Evolutionary conservation across 2,329 filamentous ascomycete species (phyloP), one percentile per base, ranked within the genome.

Genomic region (Calonectria pseudoturangicola): DNA sequence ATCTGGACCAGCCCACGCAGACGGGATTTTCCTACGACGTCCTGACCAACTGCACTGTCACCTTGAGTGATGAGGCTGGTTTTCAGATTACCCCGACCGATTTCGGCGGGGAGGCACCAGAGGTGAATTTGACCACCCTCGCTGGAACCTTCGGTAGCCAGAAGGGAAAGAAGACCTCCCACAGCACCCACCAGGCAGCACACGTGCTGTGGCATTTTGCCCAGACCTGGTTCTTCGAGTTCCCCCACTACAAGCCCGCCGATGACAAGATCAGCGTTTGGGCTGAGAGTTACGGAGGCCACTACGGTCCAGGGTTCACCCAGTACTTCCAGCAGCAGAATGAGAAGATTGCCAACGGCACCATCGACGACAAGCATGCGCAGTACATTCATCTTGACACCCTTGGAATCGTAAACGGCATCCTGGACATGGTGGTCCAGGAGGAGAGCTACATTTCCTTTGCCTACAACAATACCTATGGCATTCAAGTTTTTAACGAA

Each of bases 401-500:
- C 0, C 83, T 95, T 0, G 92, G 93, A 41, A 93, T 95, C 73
- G 86, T 94, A 72, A 94, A 95, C 81, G 93, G 93, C 15, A 89
- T 92, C 73, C 85, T 95, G 27, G 93, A 95, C 79, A 86, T 89
- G 68, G 79, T 91, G 5, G 85, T 92, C 1, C 92, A 94, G 81
- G 86, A 86, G 18, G 87, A 89, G 16, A 89, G 84, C 73, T 91
- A 89, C 75, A 87, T 91, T 2, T 79, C 83, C 15, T 92, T 92
- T 80, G 89, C 89, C 1, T 87, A 88, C 73, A 91, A 91, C 80
- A 93, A 93, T 73, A 83, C 81, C 0, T 95, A 93, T 79, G 90
- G 88, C 10, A 88, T 94, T 56, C 79, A 89, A 75, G 85, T 88
- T 1, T 89, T 93, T 77, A 87, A 87, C 69, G 83, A 88, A 15